Base-by-base conservation (phyloP, 768 basidiomycete species). In the Crassisporium funariophilum region DNA sequence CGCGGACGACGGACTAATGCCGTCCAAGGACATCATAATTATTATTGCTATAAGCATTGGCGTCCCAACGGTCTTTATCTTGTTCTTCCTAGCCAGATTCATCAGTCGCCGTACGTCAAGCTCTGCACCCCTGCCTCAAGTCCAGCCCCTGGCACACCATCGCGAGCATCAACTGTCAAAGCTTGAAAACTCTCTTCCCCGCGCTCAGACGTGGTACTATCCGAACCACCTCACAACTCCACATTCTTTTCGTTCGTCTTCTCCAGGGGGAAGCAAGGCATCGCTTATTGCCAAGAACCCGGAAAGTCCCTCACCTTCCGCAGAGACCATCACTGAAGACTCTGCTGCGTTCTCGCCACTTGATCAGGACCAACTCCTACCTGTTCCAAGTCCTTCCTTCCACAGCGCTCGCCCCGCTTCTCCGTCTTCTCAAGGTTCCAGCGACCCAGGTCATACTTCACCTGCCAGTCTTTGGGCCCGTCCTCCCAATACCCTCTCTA, bases 61-160 rank as follows among this genome's bases (percentile, higher is more conserved):
- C 36, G 64, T 81, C 48, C 77, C 66, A 24, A 65, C 67, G 27
- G 45, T 76, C 44, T 44, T 75, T 52, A 35, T 71, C 41, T 36
- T 76, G 48, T 50, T 73, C 49, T 8, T 71, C 46, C 53, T 77
- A 36, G 62, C 62, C 58, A 68, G 69, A 12, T 45, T 74, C 51
- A 46, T 77, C 42, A 66, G 67, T 29, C 68, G 57, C 20, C 58
- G 63, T 19, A 53, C 62, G 8, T 49, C 59, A 13, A 56, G 60
- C 20, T 59, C 72, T 1, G 67, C 60, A 0, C 85, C 86, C 3
- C 70, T 86, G 0, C 86, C 85, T 0, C 85, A 82, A 11, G 71
- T 80, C 9, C 85, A 86, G 52, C 78, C 81, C 12, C 77, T 86
- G 17, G 82, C 84, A 4, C 80, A 80, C 53, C 77, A 80, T 44